Evolutionary conservation across 1,284 basidiomycete species (phyloP), one percentile per base, ranked within the genome.

Genomic region (Boletus mariae): DNA sequence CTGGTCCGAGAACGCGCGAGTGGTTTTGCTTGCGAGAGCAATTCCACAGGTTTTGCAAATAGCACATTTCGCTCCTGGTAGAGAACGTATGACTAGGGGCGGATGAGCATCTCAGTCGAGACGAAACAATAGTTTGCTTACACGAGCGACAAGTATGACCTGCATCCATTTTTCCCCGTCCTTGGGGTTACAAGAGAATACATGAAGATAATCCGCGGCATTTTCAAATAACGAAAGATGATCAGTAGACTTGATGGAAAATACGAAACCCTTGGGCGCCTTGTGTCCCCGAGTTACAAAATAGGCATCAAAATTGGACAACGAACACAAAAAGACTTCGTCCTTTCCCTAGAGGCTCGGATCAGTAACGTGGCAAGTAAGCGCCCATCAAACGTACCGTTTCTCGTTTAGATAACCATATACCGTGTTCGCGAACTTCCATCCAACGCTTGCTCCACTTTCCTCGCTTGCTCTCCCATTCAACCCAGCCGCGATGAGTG

Each of bases 391-490:
- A 46, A 25, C 71, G 79, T 62, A 92, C 91, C 67, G 83, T 87
- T 53, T 95, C 90, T 26, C 90, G 86, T 73, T 95, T 96, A 28
- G 89, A 86, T 32, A 94, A 66, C 79, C 85, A 95, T 46, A 96
- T 69, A 53, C 84, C 82, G 57, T 94, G 91, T 63, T 94, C 91
- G 41, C 87, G 80, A 28, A 95, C 79, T 64, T 88, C 84, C 62
- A 96, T 75, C 82, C 85, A 94, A 28, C 92, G 82, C 71, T 94
- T 96, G 55, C 77, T 85, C 94, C 94, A 97, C 71, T 95, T 95
- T 38, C 92, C 92, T 55, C 86, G 83, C 72, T 93, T 94, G 50
- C 77, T 78, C 73, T 95, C 90, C 78, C 85, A 87, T 68, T 94
- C 89, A 15, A 95, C 82, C 67, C 85, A 93, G 5, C 85, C 85